These are phyloP conservation scores for Pseudodiploospora longispora DNA, from an alignment of 2,329 filamentous ascomycete genomes.

Conservation along the genomic window DNA sequence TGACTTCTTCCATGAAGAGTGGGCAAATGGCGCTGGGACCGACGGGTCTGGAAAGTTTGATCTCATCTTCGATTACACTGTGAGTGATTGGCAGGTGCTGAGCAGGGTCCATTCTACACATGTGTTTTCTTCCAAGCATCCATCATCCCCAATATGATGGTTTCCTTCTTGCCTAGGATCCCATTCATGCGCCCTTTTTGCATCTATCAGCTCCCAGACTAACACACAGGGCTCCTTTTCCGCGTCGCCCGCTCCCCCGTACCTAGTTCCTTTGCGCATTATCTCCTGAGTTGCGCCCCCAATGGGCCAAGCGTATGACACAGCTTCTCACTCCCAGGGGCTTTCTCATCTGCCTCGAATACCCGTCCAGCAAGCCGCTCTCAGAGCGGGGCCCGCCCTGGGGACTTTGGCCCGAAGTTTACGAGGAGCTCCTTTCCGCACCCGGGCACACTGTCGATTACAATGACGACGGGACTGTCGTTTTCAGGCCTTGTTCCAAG, in stretches of 20 bases:
- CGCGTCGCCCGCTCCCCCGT: not conserved
- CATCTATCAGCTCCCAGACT: not conserved
- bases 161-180: not conserved
- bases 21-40: constrained; percentile 36
- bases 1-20: constrained; percentile 60
- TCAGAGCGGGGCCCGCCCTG: constrained; percentile 63
- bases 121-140: too few relatives aligned
- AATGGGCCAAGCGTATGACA: constrained; percentile 46
- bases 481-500: constrained; percentile 31
- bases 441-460: constrained; percentile 63
- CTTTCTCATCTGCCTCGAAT: constrained; percentile 62
- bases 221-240: not conserved
- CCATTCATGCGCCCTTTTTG: not conserved
- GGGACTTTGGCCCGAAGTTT: constrained; percentile 59
- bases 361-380: constrained; percentile 63
- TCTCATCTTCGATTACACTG: constrained; percentile 56
- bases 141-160: too few relatives aligned
- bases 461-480: constrained; percentile 33
- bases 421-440: constrained; percentile 60
- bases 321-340: constrained; percentile 41
- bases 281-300: constrained; percentile 41
- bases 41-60: constrained; percentile 49
- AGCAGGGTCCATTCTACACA: too few relatives aligned
- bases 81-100: constrained; percentile 23
- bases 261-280: constrained; percentile 56